Evolutionary conservation across 2,329 filamentous ascomycete species (phyloP).

Genomic region (Aspergillus glaucus): DNA sequence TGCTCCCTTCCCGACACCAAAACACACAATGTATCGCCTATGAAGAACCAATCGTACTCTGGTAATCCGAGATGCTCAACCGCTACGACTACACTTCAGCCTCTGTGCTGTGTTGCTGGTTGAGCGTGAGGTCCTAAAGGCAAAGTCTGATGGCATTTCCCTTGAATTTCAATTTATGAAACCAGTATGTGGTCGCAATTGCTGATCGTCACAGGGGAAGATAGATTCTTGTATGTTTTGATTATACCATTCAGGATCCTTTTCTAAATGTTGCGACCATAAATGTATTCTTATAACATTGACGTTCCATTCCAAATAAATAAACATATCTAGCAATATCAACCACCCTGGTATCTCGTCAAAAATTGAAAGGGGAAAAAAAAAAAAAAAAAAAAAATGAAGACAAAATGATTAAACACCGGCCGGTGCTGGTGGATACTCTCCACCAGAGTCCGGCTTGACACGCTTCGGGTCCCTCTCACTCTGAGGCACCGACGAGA

Average conservation of each 20-base stretch:
- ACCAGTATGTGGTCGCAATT: background rate
- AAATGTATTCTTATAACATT: too few species aligned
- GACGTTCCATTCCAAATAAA: background rate
- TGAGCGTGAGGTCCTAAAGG: conserved; percentile 38
- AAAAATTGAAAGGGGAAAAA: background rate
- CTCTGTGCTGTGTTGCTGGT: conserved; percentile 28
- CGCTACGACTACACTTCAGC: conserved; percentile 17
- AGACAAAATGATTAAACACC: too few species aligned
- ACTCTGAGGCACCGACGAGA: conserved; percentile 23
- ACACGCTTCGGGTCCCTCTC: conserved; percentile 38
- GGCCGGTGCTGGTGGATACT: background rate
- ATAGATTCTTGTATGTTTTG: background rate
- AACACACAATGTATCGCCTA: conserved; percentile 9
- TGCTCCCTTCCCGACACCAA: background rate
- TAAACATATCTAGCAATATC: background rate
- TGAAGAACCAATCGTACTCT: conserved; percentile 39
- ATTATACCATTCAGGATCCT: too few species aligned
- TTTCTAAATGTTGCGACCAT: too few species aligned
- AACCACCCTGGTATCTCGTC: background rate
- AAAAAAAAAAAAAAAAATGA: background rate
- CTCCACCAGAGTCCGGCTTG: conserved; percentile 18
- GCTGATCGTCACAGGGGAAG: background rate
- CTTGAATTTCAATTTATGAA: background rate
- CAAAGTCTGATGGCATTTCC: conserved; percentile 35
- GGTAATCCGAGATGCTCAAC: conserved; percentile 42